Conservation (phyloP, 495 filamentous ascomycete genomes). For the Amorphotheca resinae region DNA sequence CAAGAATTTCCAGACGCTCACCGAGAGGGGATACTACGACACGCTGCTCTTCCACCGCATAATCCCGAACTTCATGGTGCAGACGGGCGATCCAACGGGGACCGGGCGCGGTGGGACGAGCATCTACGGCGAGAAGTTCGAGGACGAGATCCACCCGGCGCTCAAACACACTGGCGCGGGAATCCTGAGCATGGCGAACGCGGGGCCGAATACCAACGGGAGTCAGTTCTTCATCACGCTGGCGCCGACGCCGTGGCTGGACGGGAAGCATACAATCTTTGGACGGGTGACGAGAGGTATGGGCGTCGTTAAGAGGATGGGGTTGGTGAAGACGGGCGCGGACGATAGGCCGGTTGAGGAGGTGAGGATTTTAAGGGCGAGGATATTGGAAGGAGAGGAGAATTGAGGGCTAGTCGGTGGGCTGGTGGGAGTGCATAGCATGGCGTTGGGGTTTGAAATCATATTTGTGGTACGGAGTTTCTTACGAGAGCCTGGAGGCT, state of each 20-base stretch:
- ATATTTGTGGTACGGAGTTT: too few relatives aligned
- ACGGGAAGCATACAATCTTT: conserved; percentile 97
- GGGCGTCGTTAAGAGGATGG: conserved; percentile 76
- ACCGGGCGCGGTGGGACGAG: conserved; percentile 82
- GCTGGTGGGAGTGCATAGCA: too few relatives aligned
- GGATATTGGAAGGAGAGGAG: conserved; percentile 46
- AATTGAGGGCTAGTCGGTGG: too few relatives aligned
- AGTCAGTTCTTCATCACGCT: conserved; percentile 83
- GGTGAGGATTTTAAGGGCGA: conserved; percentile 66
- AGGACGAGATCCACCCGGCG: conserved; percentile 64
- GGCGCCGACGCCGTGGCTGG: conserved; percentile 91
- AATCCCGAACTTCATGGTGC: conserved; percentile 94
- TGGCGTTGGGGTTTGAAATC: too few relatives aligned
- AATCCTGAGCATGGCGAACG: conserved; percentile 91
- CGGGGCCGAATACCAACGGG: conserved; percentile 87
- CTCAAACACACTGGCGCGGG: conserved; percentile 94
- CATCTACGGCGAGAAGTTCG: conserved; percentile 93
- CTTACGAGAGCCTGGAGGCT: too few relatives aligned
- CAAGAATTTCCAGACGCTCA: conserved; percentile 75
- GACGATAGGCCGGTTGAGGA: conserved; percentile 76
- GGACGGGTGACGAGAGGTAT: conserved; percentile 82
- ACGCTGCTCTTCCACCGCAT: conserved; percentile 80
- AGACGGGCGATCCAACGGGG: conserved; percentile 91
- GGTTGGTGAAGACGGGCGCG: conserved; percentile 69
- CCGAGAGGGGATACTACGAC: conserved; percentile 76